Percentiles rank a stretch among this genome's conserved stretches.
Conservation (phyloP, 306 rosid species). For the Lathyrus oleraceus region DNA sequence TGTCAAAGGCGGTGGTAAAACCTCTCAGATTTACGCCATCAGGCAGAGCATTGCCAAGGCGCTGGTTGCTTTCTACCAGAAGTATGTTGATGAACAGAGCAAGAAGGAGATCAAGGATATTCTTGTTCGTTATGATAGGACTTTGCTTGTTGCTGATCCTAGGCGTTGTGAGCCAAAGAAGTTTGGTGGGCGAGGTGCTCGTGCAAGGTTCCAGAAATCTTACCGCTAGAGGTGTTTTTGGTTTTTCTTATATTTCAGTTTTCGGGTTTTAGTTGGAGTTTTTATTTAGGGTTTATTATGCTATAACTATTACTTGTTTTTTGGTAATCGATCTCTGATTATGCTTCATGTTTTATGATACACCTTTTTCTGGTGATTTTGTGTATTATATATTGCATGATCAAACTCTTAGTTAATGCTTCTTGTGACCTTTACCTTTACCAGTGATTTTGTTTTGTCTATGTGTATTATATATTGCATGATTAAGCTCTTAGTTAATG, state of each 20-base stretch:
- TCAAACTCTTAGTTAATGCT: no score
- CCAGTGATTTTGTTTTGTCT: no score
- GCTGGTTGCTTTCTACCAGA: constrained; percentile 78
- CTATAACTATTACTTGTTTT: background rate
- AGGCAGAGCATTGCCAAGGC: constrained; percentile 89
- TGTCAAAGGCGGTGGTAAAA: constrained; percentile 83
- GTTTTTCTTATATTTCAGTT: constrained; percentile 10
- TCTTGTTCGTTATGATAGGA: constrained; percentile 66
- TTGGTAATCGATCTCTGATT: background rate
- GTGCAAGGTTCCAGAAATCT: constrained; percentile 89
- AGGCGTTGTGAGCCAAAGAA: constrained; percentile 93
- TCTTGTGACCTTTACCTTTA: no score
- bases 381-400: no score
- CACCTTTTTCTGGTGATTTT: no score
- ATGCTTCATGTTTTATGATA: background rate
- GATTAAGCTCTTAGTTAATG: no score
- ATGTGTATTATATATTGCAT: no score
- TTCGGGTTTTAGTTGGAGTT: constrained; percentile 21
- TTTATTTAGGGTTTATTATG: constrained; percentile 6
- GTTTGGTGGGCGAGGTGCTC: constrained; percentile 93
- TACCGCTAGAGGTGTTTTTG: constrained; percentile 59
- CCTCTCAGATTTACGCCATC: constrained; percentile 82
- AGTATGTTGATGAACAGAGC: constrained; percentile 85
- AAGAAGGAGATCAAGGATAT: constrained; percentile 93
- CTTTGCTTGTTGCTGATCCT: constrained; percentile 80